Evolutionary conservation across 768 basidiomycete species (phyloP), one percentile per base, ranked within the genome.

Genomic region (Lactifluus subvellereus): DNA sequence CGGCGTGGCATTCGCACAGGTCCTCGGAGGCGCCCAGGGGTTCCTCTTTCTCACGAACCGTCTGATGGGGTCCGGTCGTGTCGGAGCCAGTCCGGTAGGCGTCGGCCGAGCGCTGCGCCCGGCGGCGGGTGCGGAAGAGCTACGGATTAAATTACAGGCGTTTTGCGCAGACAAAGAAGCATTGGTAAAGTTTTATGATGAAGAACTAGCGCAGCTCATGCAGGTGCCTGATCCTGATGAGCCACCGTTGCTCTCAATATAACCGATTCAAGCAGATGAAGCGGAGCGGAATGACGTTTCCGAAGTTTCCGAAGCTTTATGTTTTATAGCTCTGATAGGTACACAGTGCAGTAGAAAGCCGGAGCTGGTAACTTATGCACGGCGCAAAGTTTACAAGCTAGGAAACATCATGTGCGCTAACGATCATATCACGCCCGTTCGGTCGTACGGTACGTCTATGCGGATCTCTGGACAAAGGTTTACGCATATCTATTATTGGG

Each of bases 21-120:
- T 96, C 61, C 70, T 94, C 5, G 91, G 88, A 2, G 91, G 86
- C 1, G 73, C 79, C 4, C 79, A 87, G 58, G 94, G 94, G 0
- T 95, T 94, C 74, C 74, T 93, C 62, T 96, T 95, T 79, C 78
- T 94, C 68, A 94, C 90, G 58, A 98, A 98, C 72, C 79, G 94
- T 27, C 76, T 95, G 61, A 88, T 91, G 79, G 86, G 82, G 3
- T 80, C 86, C 13, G 85, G 87, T 53, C 77, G 87, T 61, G 79
- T 86, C 76, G 84, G 84, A 1, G 72, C 78, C 27, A 62, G 54
- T 27, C 57, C 61, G 6, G 52, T 63, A 1, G 67, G 65, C 10
- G 32, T 62, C 20, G 59, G 65, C 27, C 60, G 68, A 47, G 60
- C 70, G 61, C 65, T n/a, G 22, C 68, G 67, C 20, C 72, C 71